These are phyloP conservation scores for Arxiozyma heterogenica DNA, from an alignment of 1,139 yeast species.

Conservation along the genomic window DNA sequence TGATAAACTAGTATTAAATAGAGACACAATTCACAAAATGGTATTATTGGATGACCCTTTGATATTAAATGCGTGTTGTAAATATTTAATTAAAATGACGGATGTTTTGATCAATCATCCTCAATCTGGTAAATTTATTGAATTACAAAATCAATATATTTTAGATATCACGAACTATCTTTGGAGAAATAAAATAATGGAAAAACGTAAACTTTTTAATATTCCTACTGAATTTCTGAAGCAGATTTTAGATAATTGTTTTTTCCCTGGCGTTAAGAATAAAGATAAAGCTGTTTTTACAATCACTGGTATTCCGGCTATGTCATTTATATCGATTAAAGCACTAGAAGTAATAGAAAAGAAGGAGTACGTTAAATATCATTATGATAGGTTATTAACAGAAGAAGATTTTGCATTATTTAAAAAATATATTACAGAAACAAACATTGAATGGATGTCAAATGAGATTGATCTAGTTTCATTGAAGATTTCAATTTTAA, in stretches of 20 bases:
- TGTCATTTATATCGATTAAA: conserved; percentile 35
- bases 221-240: conserved; percentile 33
- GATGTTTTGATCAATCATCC: conserved; percentile 21
- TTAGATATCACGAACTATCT: conserved; percentile 52
- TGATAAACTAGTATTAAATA: conserved; percentile 5
- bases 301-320: conserved; percentile 47
- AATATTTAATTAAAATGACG: conserved; percentile 41
- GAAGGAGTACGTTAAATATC: conserved; percentile 8
- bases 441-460: conserved; percentile 29
- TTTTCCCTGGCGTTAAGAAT: conserved; percentile 30
- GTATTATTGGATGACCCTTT: conserved; percentile 19
- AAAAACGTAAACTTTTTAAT: conserved; percentile 35
- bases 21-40: conserved; percentile 9
- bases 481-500: conserved; percentile 35
- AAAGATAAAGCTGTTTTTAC: conserved; percentile 38
- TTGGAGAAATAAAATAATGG: conserved; percentile 50
- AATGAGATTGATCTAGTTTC: conserved; percentile 32
- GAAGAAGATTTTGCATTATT: conserved; percentile 19
- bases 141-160: conserved; percentile 44
- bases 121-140: conserved; percentile 21
- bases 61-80: conserved; percentile 31
- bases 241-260: conserved; percentile 33
- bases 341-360: conserved; percentile 11
- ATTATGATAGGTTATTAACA: conserved; percentile 41
- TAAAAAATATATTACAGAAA: conserved; percentile 11